Conservation (phyloP, 1,284 basidiomycete species). For the Cystobasidium pallidum region DNA sequence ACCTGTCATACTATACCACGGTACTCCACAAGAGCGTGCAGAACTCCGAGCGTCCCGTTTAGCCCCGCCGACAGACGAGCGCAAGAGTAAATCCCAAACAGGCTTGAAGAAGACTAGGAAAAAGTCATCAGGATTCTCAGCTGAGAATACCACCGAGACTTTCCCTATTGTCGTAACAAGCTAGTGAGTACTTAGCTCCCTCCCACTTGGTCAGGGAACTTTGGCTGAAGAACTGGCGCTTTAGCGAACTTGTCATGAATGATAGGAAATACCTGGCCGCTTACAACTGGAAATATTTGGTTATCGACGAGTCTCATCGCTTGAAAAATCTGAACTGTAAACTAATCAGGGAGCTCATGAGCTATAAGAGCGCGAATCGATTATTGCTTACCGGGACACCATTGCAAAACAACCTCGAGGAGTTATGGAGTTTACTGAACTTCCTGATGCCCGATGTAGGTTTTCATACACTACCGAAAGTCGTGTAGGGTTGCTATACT, state of each 20-base stretch:
- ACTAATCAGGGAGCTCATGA: slow-evolving; percentile 87
- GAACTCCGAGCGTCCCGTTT: slow-evolving; percentile 67
- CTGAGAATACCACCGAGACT: slow-evolving; percentile 53
- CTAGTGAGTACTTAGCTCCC: slow-evolving; percentile 59
- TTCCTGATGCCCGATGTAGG: slow-evolving; percentile 91
- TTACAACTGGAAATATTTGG: slow-evolving; percentile 87
- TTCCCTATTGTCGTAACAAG: slow-evolving; percentile 87
- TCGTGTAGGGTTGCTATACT: not conserved
- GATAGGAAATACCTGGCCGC: slow-evolving; percentile 70
- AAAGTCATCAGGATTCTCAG: slow-evolving; percentile 4
- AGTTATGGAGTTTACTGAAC: slow-evolving; percentile 96
- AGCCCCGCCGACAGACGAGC: slow-evolving; percentile 47
- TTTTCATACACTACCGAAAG: slow-evolving; percentile 23
- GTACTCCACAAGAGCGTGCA: slow-evolving; percentile 73
- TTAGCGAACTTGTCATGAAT: slow-evolving; percentile 78
- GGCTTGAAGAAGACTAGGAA: slow-evolving; percentile 44
- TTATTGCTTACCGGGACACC: slow-evolving; percentile 94
- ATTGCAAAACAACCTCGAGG: slow-evolving; percentile 89
- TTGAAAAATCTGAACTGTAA: slow-evolving; percentile 81
- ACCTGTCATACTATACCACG: slow-evolving; percentile 87
- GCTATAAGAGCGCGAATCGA: slow-evolving; percentile 78
- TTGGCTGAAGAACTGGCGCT: too few species aligned
- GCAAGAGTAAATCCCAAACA: slow-evolving; percentile 50
- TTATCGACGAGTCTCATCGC: slow-evolving; percentile 94
- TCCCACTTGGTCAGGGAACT: too few species aligned